Percentiles rank a stretch among this genome's conserved stretches.
Conservation (phyloP, 192 early-diverging fungal genomes). For the Backusella macrospora region DNA sequence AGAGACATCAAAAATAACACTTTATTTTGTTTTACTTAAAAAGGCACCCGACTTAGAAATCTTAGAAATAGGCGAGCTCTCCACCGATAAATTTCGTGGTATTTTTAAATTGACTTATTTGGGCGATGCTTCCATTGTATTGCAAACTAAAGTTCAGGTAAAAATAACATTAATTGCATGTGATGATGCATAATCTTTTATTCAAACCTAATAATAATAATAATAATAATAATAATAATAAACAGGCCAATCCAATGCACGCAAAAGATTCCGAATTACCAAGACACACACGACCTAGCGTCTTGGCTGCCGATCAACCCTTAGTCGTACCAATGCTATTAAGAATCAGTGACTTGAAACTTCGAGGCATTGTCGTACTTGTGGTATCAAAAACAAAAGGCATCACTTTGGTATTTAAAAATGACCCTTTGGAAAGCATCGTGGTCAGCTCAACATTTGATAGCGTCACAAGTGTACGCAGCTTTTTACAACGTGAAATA, state of each 20-base stretch:
- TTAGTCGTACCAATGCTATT: constrained; percentile 96
- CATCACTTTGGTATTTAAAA: constrained; percentile 97
- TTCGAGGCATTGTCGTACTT: constrained; percentile 94
- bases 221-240: not conserved
- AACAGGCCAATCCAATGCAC: constrained; percentile 80
- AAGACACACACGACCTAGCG: constrained; percentile 62
- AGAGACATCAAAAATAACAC: not conserved
- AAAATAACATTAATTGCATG: not conserved
- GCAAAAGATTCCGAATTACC: constrained; percentile 55
- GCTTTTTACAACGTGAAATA: constrained; percentile 89
- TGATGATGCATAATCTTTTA: constrained; percentile 13
- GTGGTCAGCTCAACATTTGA: constrained; percentile 97
- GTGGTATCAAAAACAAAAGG: constrained; percentile 94
- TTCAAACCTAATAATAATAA: not conserved
- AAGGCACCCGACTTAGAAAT: constrained; percentile 96
- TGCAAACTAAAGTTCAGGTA: constrained; percentile 86
- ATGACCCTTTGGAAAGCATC: constrained; percentile 93
- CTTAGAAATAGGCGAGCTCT: constrained; percentile 95
- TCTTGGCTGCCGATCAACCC: constrained; percentile 90
- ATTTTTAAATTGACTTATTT: constrained; percentile 95
- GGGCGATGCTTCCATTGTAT: constrained; percentile 90
- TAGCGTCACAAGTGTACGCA: constrained; percentile 82
- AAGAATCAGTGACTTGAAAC: constrained; percentile 83
- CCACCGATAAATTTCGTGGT: constrained; percentile 89
- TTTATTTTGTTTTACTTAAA: not conserved